Evolutionary conservation across 1,284 basidiomycete genomes (phyloP), one percentile per base, ranked within the genome.

Genomic region (Takashimella koratensis): DNA sequence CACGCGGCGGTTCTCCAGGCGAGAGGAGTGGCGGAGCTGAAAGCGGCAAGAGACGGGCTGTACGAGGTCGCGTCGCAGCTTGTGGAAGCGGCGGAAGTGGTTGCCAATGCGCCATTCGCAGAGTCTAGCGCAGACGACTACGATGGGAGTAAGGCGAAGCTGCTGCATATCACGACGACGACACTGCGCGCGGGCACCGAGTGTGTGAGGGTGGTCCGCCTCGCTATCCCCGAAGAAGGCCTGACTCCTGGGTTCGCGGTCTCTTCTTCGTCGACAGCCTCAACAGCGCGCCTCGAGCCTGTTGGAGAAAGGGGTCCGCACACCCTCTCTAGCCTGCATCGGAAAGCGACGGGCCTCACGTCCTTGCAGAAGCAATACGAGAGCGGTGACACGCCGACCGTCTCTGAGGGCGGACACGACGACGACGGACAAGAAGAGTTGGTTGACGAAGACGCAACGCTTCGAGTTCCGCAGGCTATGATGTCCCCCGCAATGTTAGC

Each of bases 151-250:
- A 79, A 90, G 73, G 81, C 83, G 45, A 77, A 80, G 0, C 76
- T 97, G 41, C 79, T 97, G 57, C 82, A 85, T 49, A 85, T 86
- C 11, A 92, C 94, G 3, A 97, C 94, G 1, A 83, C 83, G 49
- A 90, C 93, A 2, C 78, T 95, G 57, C 87, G 90, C 64, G 85
- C 88, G 21, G 90, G 88, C 24, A 85, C 87, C n/a, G 90, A 94
- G 60, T 94, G 91, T 70, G 86, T 90, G 26, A 82, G 85, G 6
- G 83, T 89, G 8, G 86, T 94, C 55, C 89, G 87, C 71, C 81
- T 85, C 53, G 90, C 87, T 69, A 73, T 90, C 51, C 65, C 67
- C 6, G 64, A 67, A 21, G 58, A 59, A 70, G 45, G 71, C 74
- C 23, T 22, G 16, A 42, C 26, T 12, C 19, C 39, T 12, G 23